Conservation (phyloP, 108 stramenopile species). For the Nitzschia putrida region DNA sequence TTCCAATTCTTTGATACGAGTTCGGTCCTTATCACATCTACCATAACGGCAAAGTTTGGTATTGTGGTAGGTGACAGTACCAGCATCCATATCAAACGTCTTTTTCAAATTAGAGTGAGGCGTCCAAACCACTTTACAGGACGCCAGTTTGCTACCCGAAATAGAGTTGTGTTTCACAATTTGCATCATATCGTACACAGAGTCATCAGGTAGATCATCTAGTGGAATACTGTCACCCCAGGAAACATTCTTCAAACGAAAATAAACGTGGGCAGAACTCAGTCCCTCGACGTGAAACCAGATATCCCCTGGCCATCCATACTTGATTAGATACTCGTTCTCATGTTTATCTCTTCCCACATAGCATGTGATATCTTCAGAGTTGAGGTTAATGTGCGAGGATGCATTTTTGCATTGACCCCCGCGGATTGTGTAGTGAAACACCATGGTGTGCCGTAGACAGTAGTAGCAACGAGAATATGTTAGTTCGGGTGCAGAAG, state of each 20-base stretch:
- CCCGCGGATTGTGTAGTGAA: conserved; percentile 33
- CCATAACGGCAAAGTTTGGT: conserved; percentile 25
- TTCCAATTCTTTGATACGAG: conserved; percentile 31
- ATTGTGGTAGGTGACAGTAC: conserved; percentile 31
- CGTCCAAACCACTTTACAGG: conserved; percentile 26
- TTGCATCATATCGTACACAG: conserved; percentile 37
- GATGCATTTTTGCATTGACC: conserved; percentile 15
- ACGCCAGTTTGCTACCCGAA: conserved; percentile 24
- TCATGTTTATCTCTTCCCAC: conserved; percentile 40
- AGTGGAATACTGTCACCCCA: conserved; percentile 1
- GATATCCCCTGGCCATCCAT: conserved; percentile 38
- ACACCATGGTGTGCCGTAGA: conserved; percentile 10
- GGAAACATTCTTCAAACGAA: conserved; percentile 23
- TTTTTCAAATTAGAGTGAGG: conserved; percentile 37
- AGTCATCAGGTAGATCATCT: conserved; percentile 19
- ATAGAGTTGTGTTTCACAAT: conserved; percentile 38
- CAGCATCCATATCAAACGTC: conserved; percentile 24
- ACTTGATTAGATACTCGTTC: conserved; percentile 30
- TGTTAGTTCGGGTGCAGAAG: too few species aligned
- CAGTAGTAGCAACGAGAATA: too few species aligned
- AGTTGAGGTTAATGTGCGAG: conserved; percentile 15
- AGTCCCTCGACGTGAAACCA: conserved; percentile 40
- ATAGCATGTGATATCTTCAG: conserved; percentile 25
- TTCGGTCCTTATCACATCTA: conserved; percentile 29
- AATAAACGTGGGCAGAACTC: conserved; percentile 30